Evolutionary conservation across 305 asterid species (phyloP).

Genomic region (Nicotiana rustica): DNA sequence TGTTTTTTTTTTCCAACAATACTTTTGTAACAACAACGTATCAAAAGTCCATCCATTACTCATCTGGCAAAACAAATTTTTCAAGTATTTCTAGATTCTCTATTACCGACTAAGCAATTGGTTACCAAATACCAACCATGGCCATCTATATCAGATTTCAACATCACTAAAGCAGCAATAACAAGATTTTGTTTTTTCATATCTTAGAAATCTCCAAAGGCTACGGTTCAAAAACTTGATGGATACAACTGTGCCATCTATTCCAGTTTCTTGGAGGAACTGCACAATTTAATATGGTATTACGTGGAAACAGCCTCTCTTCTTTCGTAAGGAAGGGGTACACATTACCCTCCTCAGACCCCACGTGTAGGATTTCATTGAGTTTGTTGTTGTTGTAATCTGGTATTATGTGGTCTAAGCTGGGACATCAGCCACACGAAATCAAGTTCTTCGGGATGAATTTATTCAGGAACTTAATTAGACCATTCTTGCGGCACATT

Average conservation of each 20-base stretch:
- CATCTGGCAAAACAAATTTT: not conserved
- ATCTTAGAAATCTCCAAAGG: not conserved
- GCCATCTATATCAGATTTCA: not conserved
- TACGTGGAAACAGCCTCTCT: too few species aligned
- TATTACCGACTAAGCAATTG: not conserved
- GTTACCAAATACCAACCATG: not conserved
- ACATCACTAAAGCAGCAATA: not conserved
- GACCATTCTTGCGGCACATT: slow-evolving; percentile 79
- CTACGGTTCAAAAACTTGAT: not conserved
- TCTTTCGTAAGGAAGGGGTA: too few species aligned
- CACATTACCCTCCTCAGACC: too few species aligned
- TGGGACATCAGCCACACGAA: slow-evolving; percentile 85
- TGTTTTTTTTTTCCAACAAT: not conserved
- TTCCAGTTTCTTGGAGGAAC: slow-evolving; percentile 76
- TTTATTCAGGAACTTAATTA: slow-evolving; percentile 76
- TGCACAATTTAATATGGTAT: slow-evolving; percentile 57
- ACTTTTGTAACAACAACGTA: not conserved
- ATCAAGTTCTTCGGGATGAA: slow-evolving; percentile 81
- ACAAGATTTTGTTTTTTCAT: not conserved
- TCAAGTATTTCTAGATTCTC: not conserved
- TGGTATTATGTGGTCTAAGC: slow-evolving; percentile 89
- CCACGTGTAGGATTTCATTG: too few species aligned
- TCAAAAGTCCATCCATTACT: not conserved
- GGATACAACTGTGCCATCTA: slow-evolving; percentile 58
- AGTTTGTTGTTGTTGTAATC: too few species aligned